Percentiles rank a stretch among this genome's conserved stretches.
phyloP scores from a whole-genome alignment of 1,284 basidiomycete species.

The Tremellales sp. region DNA sequence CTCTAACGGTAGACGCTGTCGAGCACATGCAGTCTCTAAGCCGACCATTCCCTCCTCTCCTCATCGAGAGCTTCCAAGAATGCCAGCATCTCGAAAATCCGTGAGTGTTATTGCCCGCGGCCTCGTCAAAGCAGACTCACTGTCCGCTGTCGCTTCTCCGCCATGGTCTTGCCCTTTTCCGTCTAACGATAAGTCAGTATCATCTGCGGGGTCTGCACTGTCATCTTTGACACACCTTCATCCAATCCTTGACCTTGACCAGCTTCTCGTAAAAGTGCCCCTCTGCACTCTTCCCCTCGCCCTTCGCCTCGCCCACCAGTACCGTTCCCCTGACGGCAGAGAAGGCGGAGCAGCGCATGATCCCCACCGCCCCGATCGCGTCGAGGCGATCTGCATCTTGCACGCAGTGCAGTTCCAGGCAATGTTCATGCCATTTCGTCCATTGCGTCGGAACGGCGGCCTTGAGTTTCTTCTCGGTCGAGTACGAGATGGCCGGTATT shows the following conservation, averaged over 20 bases:
- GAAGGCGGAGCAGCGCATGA: constrained; percentile 82
- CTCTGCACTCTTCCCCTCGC: constrained; percentile 59
- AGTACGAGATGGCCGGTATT: constrained; percentile 80
- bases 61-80: constrained; percentile 47
- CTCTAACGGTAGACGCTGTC: too few species aligned
- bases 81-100: constrained; percentile 53
- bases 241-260: constrained; percentile 63
- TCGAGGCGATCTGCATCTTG: constrained; percentile 91
- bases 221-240: constrained; percentile 54
- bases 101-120: not conserved
- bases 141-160: constrained; percentile 66
- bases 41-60: constrained; percentile 16
- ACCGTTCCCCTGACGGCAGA: constrained; percentile 52
- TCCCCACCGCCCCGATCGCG: constrained; percentile 84
- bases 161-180: constrained; percentile 61
- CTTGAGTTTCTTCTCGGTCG: constrained; percentile 69
- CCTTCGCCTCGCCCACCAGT: constrained; percentile 29
- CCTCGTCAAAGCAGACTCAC: constrained; percentile 52
- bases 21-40: too few species aligned
- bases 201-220: not conserved
- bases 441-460: constrained; percentile 56
- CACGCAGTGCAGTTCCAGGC: constrained; percentile 78
- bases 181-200: constrained; percentile 50
- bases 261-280: constrained; percentile 87
- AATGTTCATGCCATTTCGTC: constrained; percentile 69